phyloP scores from a whole-genome alignment of 306 rosid genomes.

The Morella rubra region DNA sequence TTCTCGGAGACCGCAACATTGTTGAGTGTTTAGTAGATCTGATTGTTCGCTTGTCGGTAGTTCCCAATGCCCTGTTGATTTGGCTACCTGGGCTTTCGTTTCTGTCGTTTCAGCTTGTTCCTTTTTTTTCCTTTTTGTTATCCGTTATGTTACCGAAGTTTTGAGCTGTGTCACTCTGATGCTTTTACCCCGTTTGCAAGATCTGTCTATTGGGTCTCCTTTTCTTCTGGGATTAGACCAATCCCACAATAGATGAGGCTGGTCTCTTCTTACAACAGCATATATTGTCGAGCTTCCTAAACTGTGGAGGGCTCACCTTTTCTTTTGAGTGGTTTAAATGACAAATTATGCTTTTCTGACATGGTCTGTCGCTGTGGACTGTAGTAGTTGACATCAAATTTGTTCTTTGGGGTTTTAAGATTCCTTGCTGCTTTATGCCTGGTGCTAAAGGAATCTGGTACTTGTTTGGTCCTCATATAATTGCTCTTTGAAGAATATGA shows the following conservation, averaged over 20 bases:
- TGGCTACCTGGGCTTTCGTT: not conserved
- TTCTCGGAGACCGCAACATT: not conserved
- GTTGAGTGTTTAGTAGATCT: not conserved
- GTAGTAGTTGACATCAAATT: not conserved
- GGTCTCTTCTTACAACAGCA: not conserved
- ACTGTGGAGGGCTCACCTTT: not conserved
- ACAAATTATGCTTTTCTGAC: no score
- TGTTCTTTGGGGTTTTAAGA: conserved; percentile 19
- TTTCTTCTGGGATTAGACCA: not conserved
- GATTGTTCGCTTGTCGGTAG: not conserved
- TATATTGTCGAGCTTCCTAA: not conserved
- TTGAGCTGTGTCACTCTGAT: not conserved
- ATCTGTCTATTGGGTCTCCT: conserved; percentile 12
- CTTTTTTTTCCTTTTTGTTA: not conserved
- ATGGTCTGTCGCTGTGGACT: no score
- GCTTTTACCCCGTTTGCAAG: not conserved
- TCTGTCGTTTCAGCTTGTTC: not conserved
- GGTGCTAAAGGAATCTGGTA: conserved; percentile 30
- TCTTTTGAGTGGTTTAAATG: no score
- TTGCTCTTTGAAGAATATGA: conserved; percentile 10
- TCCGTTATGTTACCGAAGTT: not conserved
- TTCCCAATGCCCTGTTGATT: not conserved
- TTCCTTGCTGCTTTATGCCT: conserved; percentile 25
- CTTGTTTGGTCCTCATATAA: conserved; percentile 7
- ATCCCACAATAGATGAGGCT: not conserved